Evolutionary conservation across 106 monocot genomes (phyloP).

Genomic region (Iris macrosiphon): DNA sequence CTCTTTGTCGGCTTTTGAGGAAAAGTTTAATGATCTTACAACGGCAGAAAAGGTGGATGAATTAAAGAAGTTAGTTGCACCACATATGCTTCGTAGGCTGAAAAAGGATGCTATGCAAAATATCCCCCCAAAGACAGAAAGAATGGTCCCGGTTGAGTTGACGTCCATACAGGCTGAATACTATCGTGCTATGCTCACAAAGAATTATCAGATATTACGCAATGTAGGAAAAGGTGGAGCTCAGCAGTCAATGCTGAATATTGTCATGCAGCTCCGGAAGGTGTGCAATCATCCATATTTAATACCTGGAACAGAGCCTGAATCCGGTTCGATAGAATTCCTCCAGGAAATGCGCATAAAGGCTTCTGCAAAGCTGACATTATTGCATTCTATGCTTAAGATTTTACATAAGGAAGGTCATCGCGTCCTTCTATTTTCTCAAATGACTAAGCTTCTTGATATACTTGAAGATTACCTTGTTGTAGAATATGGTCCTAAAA

Average conservation of each 20-base stretch:
- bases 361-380: constrained; percentile 76
- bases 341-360: constrained; percentile 92
- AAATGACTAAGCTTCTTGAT: constrained; percentile 95
- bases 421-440: constrained; percentile 91
- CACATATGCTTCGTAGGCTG: constrained; percentile 83
- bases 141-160: constrained; percentile 81
- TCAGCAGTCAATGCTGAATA: constrained; percentile 81
- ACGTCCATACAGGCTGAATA: constrained; percentile 88
- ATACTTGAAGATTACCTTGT: constrained; percentile 84
- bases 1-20: constrained; percentile 79
- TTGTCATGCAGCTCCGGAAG: constrained; percentile 90
- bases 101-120: constrained; percentile 94
- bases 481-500: constrained; percentile 67
- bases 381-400: constrained; percentile 85
- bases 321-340: constrained; percentile 66
- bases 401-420: constrained; percentile 74
- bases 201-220: constrained; percentile 79
- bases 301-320: constrained; percentile 88
- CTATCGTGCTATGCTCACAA: constrained; percentile 87
- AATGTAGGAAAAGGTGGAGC: constrained; percentile 77
- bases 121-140: constrained; percentile 90
- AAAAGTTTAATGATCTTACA: constrained; percentile 81
- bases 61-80: constrained; percentile 85
- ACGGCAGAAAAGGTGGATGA: constrained; percentile 85
- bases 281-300: constrained; percentile 96